Conservation (phyloP, 257 asterid species). For the Primulina eburnea region DNA sequence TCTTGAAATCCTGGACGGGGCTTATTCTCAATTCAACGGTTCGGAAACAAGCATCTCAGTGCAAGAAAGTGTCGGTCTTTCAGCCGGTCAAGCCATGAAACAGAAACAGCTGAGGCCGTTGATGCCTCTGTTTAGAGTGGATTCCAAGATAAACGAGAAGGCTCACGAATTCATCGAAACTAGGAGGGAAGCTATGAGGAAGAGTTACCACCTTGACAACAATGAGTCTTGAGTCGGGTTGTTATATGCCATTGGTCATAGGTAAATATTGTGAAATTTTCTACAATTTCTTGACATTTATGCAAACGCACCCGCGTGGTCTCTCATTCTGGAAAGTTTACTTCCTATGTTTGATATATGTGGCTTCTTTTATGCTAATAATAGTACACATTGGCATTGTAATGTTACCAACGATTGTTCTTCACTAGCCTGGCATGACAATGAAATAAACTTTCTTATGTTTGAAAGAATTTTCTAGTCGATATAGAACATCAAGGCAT, state of each 20-base stretch:
- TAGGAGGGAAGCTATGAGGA: conserved; percentile 46
- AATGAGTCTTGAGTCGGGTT: conserved; percentile 15
- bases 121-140: conserved; percentile 34
- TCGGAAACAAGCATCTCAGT: conserved; percentile 5
- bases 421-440: background rate
- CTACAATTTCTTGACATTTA: background rate
- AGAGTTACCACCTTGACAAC: conserved; percentile 29
- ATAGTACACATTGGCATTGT: background rate
- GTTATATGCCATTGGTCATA: background rate
- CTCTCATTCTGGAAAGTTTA: background rate
- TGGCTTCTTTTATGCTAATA: background rate
- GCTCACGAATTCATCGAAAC: conserved; percentile 50
- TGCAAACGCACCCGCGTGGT: background rate
- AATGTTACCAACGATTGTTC: background rate
- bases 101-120: conserved; percentile 19
- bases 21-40: conserved; percentile 2
- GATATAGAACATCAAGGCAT: background rate
- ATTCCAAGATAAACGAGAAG: conserved; percentile 48
- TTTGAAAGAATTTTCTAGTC: background rate
- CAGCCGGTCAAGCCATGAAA: conserved; percentile 16
- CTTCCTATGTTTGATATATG: background rate
- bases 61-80: conserved; percentile 19
- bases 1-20: background rate
- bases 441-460: background rate
- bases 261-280: background rate